Evolutionary conservation across 305 asterid genomes (phyloP).

Genomic region (Rubia balearica): DNA sequence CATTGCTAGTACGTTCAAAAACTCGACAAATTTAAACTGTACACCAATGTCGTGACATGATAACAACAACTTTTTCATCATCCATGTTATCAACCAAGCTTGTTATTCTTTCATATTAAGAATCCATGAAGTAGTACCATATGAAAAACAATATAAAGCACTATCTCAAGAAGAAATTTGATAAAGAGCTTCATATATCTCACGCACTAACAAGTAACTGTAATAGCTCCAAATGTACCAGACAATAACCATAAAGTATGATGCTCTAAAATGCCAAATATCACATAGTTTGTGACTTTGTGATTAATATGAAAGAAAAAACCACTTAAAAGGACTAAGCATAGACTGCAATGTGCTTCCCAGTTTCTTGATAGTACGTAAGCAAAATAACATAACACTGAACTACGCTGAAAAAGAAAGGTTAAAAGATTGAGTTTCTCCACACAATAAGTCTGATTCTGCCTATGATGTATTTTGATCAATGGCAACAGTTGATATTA

Average conservation of each 20-base stretch:
- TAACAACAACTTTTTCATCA: constrained; percentile 89
- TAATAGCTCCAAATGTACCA: not conserved
- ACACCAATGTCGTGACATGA: constrained; percentile 95
- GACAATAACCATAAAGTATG: not conserved
- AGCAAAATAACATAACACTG: too few species aligned
- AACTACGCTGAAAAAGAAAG: not conserved
- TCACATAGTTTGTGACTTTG: too few species aligned
- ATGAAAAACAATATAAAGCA: not conserved
- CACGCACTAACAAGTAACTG: not conserved
- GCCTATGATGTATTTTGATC: not conserved
- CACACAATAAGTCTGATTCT: not conserved
- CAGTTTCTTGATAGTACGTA: not conserved
- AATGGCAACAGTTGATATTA: too few species aligned
- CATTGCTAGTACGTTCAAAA: constrained; percentile 75
- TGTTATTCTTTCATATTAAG: constrained; percentile 12
- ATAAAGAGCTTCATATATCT: not conserved
- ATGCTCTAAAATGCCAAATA: too few species aligned
- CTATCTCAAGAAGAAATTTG: not conserved
- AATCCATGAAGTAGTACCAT: not conserved
- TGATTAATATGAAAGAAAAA: not conserved
- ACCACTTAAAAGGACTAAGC: not conserved
- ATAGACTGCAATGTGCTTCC: not conserved
- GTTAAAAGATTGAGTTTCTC: not conserved
- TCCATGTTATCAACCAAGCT: constrained; percentile 49
- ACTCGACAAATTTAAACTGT: constrained; percentile 79